phyloP scores from a whole-genome alignment of 305 asterid species.

The Solanum hybrid region DNA sequence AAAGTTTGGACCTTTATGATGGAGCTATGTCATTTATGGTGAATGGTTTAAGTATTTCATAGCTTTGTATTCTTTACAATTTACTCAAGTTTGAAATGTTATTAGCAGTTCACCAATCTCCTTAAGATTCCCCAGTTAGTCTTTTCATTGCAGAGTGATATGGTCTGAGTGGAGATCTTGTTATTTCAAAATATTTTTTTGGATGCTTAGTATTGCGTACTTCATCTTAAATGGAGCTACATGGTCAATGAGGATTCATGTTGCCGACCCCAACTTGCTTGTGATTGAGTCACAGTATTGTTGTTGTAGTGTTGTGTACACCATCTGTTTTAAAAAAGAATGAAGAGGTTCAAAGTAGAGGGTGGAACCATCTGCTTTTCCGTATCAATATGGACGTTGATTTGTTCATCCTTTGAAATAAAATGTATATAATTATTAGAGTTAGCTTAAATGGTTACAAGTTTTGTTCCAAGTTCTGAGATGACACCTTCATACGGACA shows the following conservation, averaged over 20 bases:
- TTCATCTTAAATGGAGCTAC: too few relatives aligned
- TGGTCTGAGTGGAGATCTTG: background rate
- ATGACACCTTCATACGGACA: background rate
- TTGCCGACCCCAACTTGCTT: background rate
- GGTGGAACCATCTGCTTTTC: background rate
- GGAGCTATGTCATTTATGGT: background rate
- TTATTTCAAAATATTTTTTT: background rate
- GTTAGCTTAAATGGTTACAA: background rate
- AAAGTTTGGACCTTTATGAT: background rate
- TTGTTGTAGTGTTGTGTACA: background rate
- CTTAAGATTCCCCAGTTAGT: background rate
- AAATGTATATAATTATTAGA: background rate
- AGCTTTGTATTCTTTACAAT: background rate
- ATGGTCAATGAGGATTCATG: background rate
- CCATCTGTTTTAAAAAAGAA: background rate
- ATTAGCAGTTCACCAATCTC: background rate
- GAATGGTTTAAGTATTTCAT: constrained; percentile 22
- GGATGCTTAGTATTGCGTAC: background rate
- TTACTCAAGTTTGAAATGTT: background rate
- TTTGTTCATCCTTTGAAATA: background rate
- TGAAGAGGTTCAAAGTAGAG: background rate
- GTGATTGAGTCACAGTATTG: background rate
- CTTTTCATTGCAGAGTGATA: background rate
- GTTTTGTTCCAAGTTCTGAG: background rate
- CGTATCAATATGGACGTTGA: background rate